phyloP scores from a whole-genome alignment of 2,329 filamentous ascomycete species.

The Ascosphaera apis region DNA sequence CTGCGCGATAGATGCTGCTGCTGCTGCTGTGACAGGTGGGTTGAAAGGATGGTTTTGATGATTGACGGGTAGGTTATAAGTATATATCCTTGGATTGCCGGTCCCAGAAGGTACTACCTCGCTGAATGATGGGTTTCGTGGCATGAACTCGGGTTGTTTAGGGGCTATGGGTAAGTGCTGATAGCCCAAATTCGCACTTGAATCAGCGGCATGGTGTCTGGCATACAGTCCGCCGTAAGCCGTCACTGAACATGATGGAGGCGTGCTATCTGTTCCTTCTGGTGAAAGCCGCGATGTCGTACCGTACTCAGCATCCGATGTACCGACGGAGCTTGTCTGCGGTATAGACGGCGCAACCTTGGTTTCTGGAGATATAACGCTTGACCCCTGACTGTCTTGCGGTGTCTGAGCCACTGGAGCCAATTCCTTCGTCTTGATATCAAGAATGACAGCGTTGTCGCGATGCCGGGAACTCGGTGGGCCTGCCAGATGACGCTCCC shows the following conservation, averaged over 20 bases:
- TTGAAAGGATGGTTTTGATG: not conserved
- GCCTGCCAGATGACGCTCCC: constrained; percentile 51
- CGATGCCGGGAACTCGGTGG: constrained; percentile 29
- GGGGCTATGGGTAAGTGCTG: not conserved
- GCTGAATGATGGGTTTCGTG: not conserved
- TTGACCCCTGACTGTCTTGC: not conserved
- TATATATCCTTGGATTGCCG: not conserved
- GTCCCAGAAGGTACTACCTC: not conserved
- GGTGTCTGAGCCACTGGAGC: not conserved
- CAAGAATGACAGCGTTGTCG: constrained; percentile 20
- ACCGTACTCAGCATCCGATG: not conserved
- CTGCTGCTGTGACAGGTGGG: not conserved
- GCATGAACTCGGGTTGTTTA: not conserved
- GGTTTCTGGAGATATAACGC: not conserved
- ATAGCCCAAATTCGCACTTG: not conserved
- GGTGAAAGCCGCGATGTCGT: not conserved
- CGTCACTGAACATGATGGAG: not conserved
- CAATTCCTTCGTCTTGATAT: not conserved
- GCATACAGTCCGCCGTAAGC: not conserved
- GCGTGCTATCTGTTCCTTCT: not conserved
- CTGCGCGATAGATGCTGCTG: not conserved
- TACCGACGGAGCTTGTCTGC: not conserved
- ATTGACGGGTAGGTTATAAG: not conserved
- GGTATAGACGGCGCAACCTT: not conserved
- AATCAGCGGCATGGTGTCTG: too few relatives aligned